These are phyloP conservation scores for Rhodofomes roseus DNA, from an alignment of 1,284 basidiomycete genomes.

Conservation along the genomic window DNA sequence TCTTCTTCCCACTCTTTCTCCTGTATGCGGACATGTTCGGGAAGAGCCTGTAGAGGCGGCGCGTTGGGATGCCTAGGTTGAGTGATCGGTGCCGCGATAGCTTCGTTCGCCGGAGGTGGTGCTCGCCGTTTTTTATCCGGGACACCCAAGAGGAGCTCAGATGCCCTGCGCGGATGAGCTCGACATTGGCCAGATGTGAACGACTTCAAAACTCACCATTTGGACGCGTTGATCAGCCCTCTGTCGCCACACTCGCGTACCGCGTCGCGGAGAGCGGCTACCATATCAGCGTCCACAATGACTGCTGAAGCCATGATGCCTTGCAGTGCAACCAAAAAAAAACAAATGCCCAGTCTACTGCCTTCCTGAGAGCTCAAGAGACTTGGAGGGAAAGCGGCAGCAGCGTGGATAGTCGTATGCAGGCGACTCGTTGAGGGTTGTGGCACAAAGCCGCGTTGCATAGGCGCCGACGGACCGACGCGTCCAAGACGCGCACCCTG, in stretches of 20 bases:
- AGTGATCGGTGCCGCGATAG: constrained; percentile 13
- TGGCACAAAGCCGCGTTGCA: background rate
- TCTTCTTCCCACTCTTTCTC: constrained; percentile 52
- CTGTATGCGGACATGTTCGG: constrained; percentile 19
- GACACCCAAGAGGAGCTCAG: constrained; percentile 66
- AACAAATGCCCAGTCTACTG: too few species aligned
- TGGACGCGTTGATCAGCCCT: constrained; percentile 48
- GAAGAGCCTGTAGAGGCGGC: constrained; percentile 17
- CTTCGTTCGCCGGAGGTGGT: constrained; percentile 35
- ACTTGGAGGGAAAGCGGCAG: too few species aligned
- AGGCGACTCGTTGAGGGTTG: background rate
- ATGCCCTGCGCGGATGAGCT: constrained; percentile 42
- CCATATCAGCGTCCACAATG: constrained; percentile 28
- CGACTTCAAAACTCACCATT: constrained; percentile 51
- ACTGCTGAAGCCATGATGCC: background rate
- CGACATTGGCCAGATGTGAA: background rate
- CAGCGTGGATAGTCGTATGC: background rate
- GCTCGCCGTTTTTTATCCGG: constrained; percentile 45
- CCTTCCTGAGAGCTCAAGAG: too few species aligned
- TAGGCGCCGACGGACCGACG: background rate
- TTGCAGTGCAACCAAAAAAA: too few species aligned
- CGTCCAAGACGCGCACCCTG: background rate
- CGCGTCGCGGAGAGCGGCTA: constrained; percentile 47
- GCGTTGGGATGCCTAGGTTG: constrained; percentile 23
- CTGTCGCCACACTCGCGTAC: constrained; percentile 44